Conservation (phyloP, 768 basidiomycete species). For the Leucosporidium yakuticum region DNA sequence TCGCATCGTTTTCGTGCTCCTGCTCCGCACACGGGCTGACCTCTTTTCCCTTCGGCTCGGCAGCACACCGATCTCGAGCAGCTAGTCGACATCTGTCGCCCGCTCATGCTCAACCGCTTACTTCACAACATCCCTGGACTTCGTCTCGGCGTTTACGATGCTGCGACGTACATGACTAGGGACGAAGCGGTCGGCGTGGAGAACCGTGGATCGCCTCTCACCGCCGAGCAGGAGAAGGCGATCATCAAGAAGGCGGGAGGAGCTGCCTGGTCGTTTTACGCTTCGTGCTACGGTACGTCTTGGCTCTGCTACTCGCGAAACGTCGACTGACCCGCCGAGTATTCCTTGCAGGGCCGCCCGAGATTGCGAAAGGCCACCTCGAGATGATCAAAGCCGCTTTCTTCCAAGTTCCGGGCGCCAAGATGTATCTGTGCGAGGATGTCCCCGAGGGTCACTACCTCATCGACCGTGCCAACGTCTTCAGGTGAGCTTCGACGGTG, state of each 20-base stretch:
- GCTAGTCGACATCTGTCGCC: background rate
- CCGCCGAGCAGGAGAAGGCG: background rate
- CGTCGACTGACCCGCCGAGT: background rate
- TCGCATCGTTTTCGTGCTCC: no score
- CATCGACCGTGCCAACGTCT: background rate
- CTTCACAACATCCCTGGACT: slow-evolving; percentile 1
- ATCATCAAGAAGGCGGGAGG: slow-evolving; percentile 3
- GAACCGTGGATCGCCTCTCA: background rate
- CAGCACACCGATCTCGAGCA: background rate
- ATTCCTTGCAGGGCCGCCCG: background rate
- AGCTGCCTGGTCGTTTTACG: background rate
- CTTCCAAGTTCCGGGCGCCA: background rate
- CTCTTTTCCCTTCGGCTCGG: no score
- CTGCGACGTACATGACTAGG: background rate
- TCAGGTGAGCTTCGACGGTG: background rate
- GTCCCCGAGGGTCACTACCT: background rate
- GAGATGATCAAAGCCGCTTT: background rate
- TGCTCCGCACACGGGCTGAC: no score
- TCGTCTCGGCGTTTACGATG: background rate
- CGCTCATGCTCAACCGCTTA: slow-evolving; percentile 2
- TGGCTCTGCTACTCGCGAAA: background rate
- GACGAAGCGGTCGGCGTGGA: background rate
- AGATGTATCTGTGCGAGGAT: background rate
- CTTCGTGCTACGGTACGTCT: background rate
- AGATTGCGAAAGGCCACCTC: background rate